Base-by-base conservation (phyloP, 306 rosid genomes). In the Fragaria iinumae region DNA sequence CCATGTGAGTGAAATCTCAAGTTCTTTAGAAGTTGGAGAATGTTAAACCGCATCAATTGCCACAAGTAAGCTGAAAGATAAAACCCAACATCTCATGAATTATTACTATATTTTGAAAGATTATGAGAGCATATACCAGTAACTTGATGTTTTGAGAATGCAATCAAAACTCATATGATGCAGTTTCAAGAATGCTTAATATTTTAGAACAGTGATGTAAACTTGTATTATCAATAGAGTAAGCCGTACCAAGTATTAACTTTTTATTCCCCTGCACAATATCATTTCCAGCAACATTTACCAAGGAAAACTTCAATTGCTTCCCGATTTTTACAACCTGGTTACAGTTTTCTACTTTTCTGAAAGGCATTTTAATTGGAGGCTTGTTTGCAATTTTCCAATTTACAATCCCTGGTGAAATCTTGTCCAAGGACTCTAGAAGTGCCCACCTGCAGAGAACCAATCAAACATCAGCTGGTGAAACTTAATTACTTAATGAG, bases 301-400 rank as follows among this genome's bases (percentile, higher is more conserved):
- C 99, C 69, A 95, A 79, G 20, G 99, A 95, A 87, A 95, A 95
- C 75, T 89, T 92, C 72, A 95, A 75, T 72, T 95, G 97, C 77
- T 89, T 95, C 86, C 99, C 99, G 6, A 95, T 80, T 83, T 90
- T 92, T 68, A 95, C 93, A 36, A 92, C 97, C 84, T 95, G 99
- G 77, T 95, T 95, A 81, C 99, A 95, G 81, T 95, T 95, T 81
- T 95, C 97, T n/a, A 95, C 97, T 90, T 95, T 95, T 83, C 84
- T 95, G 72, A 95, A 92, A 48, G 99, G 99, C 99, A 95, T 92
- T 86, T 92, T 92, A 45, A 95, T 92, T 5, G 99, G 99, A 80
- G 99, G 99, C 80, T 90, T 95, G 89, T 85, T 92, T 55, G 99
- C 90, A 79, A 83, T 82, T 88, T 95, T 95, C 99, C 99, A 95